Base-by-base conservation (phyloP, 2,329 filamentous ascomycete genomes). In the Colletotrichum incanum region DNA sequence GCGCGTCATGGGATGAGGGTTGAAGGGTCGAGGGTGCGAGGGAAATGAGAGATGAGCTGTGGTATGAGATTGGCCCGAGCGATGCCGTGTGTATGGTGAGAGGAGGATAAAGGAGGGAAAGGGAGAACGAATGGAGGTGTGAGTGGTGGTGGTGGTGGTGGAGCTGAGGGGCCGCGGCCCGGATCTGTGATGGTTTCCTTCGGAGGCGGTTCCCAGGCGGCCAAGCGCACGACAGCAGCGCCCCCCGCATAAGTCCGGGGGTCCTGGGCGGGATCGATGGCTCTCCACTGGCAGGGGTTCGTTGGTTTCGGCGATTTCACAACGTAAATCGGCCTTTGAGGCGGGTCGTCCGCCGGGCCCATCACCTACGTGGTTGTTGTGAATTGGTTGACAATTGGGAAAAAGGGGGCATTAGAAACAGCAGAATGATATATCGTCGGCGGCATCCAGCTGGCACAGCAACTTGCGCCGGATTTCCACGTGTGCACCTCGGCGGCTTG, bases 21-120 rank as follows among this genome's bases (percentile, higher is more conserved):
- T 60, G 49, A 52, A 23, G 34, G 60, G 34, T 41, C n/a, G 47
- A 43, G 20, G 60, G 37, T n/a, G 31, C 28, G 12, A 43, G 39
- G 39, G 56, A 49, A 31, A 34, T n/a, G 58, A 59, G 58, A 49
- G 28, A 12, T 49, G 20, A 59, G 60, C 60, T 52, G 61, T 64
- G 61, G 49, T 31, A 55, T 34, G 49, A 55, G 49, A 20, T 49
- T 64, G 61, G 50, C 50, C 61, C 61, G 50, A 45, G 61, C 61
- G 37, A 55, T 26, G 37, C 11, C 16, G 56, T 28, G 34, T 8
- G 56, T 28, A 6, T 31, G 34, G 34, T 37, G 39, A 59, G 39
- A 47, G 34, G 41, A 9, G 16, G 39, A 14, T 16, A n/a, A 26
- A 11, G 16, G 14, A 58, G 34, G 41, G 54, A 41, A 7, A 41